A percentile compares a stretch with the other conserved stretches of the same genome.
Evolutionary conservation across 306 rosid species (phyloP).

Genomic region (Castanea mollissima): DNA sequence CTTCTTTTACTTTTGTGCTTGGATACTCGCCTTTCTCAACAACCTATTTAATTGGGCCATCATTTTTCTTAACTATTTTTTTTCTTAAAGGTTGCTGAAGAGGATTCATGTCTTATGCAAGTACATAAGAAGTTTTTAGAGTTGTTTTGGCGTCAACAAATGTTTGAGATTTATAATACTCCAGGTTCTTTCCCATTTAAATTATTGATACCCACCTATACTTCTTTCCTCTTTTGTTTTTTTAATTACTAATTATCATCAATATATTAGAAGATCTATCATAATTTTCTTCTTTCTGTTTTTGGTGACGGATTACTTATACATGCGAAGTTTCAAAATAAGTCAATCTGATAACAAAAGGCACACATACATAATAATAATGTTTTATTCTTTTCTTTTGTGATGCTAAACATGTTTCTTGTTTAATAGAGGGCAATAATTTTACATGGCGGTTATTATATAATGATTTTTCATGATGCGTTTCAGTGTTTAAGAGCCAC

Average conservation of each 20-base stretch:
- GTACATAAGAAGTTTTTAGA: constrained; percentile 11
- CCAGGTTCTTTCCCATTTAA: constrained; percentile 20
- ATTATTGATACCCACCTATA: background rate
- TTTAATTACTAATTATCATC: background rate
- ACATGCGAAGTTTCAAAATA: too few relatives aligned
- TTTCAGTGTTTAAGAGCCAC: constrained; percentile 25
- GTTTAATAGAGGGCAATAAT: too few relatives aligned
- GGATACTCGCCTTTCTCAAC: background rate
- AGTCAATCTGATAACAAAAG: too few relatives aligned
- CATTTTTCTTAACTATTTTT: background rate
- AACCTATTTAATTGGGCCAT: background rate
- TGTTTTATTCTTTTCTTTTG: too few relatives aligned
- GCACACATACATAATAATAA: too few relatives aligned
- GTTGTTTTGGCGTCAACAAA: constrained; percentile 29
- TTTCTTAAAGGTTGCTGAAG: constrained; percentile 1
- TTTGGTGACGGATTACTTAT: too few relatives aligned
- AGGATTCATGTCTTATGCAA: background rate
- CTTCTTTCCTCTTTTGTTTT: background rate
- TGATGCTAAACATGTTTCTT: too few relatives aligned
- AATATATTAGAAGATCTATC: too few relatives aligned
- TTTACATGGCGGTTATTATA: background rate
- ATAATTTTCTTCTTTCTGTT: too few relatives aligned
- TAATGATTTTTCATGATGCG: background rate
- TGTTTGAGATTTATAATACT: constrained; percentile 9
- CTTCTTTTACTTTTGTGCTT: background rate